Conservation (phyloP, 2,329 filamentous ascomycete species). For the Aspergillus costaricaensis region DNA sequence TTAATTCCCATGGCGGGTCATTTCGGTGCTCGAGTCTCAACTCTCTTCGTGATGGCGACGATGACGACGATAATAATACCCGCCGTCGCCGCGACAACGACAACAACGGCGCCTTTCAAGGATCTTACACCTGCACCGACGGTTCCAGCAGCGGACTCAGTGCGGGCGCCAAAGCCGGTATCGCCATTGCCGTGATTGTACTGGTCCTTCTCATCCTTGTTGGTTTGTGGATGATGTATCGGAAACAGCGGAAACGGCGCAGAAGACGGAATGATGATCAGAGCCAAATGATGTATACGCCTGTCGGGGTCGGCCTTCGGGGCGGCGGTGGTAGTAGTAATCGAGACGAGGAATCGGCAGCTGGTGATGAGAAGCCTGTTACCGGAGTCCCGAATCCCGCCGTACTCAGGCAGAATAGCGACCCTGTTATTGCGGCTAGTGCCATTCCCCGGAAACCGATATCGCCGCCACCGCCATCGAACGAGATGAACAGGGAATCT, state of each 20-base stretch:
- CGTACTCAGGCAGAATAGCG: background rate
- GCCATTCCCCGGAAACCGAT: conserved; percentile 20
- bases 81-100: background rate
- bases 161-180: conserved; percentile 33
- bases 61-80: background rate
- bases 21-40: conserved; percentile 28
- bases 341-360: background rate
- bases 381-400: too few species aligned
- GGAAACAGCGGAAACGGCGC: conserved; percentile 7
- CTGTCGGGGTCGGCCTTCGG: background rate
- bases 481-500: background rate
- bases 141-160: conserved; percentile 19
- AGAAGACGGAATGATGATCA: conserved; percentile 5
- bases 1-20: conserved; percentile 20
- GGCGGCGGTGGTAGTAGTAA: too few species aligned
- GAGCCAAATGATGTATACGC: background rate
- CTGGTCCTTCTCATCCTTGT: conserved; percentile 28
- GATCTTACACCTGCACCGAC: conserved; percentile 25
- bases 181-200: conserved; percentile 44
- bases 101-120: conserved; percentile 17
- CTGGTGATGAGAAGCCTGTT: background rate
- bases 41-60: conserved; percentile 3
- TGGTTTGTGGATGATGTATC: conserved; percentile 22
- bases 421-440: background rate
- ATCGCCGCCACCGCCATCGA: conserved; percentile 7